Percentiles rank a stretch among this genome's conserved stretches.
Conservation (phyloP, 305 asterid species). For the Plantago coronopus region DNA sequence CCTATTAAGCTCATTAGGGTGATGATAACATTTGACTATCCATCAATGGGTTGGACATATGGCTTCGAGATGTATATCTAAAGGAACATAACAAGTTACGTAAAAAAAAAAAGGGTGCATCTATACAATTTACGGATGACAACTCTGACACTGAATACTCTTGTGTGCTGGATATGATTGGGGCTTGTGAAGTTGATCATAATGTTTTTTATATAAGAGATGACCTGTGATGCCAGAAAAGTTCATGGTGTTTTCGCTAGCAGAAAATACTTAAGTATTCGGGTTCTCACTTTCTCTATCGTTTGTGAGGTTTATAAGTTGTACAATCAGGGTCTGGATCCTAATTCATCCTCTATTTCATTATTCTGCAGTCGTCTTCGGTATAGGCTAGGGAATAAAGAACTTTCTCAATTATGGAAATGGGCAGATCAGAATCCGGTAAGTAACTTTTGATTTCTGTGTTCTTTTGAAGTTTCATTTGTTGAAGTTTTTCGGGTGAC, state of each 20-base stretch:
- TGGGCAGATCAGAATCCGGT: slow-evolving; percentile 99
- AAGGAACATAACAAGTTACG: not conserved
- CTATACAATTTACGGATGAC: not conserved
- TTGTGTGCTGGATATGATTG: slow-evolving; percentile 2
- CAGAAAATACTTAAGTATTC: too few relatives aligned
- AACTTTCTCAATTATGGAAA: slow-evolving; percentile 90
- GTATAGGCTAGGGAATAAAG: slow-evolving; percentile 95
- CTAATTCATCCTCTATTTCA: slow-evolving; percentile 16
- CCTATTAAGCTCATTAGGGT: slow-evolving; percentile 13
- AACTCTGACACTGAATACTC: not conserved
- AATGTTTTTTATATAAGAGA: slow-evolving; percentile 3
- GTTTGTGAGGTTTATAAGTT: slow-evolving; percentile 4
- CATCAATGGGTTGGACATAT: slow-evolving; percentile 1
- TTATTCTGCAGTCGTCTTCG: slow-evolving; percentile 66
- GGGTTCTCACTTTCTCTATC: not conserved
- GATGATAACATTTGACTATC: slow-evolving; percentile 5
- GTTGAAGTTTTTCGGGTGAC: not conserved
- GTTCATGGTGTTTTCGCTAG: too few relatives aligned
- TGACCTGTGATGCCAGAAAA: too few relatives aligned
- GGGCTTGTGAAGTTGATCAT: slow-evolving; percentile 8
- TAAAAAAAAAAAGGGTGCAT: slow-evolving; percentile 5
- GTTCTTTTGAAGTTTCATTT: slow-evolving; percentile 4
- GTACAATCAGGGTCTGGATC: slow-evolving; percentile 11
- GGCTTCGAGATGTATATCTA: slow-evolving; percentile 9
- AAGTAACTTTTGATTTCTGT: slow-evolving; percentile 24